Conservation (phyloP, 208 protist genomes). For the Trypanosoma lewisi region DNA sequence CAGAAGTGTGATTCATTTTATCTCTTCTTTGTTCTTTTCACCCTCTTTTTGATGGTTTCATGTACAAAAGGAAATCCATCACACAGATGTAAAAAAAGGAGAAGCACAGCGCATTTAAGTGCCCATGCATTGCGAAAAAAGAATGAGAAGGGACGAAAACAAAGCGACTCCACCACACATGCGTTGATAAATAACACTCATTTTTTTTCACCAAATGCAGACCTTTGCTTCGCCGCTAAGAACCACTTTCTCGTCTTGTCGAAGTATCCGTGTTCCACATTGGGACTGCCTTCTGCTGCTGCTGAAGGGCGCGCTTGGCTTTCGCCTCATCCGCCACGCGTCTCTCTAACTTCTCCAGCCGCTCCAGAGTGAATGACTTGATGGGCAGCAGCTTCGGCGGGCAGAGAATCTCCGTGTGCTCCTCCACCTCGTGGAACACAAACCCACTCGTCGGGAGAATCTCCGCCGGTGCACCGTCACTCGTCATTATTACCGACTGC, state of each 20-base stretch:
- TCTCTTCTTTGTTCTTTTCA: no score
- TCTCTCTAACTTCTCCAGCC: slow-evolving; percentile 91
- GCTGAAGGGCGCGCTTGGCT: slow-evolving; percentile 35
- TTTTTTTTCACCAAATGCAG: neutral
- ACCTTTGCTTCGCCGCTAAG: no score
- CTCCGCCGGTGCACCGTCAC: slow-evolving; percentile 28
- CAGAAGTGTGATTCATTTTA: no score
- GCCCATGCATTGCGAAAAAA: slow-evolving; percentile 8
- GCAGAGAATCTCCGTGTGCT: slow-evolving; percentile 87
- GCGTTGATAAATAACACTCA: no score
- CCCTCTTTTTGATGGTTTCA: no score
- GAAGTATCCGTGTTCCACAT: slow-evolving; percentile 30
- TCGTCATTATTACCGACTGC: neutral
- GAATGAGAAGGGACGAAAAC: neutral
- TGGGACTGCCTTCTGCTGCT: slow-evolving; percentile 25
- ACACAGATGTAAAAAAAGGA: slow-evolving; percentile 4
- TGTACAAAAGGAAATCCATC: neutral
- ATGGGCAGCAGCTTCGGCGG: slow-evolving; percentile 96
- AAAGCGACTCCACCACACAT: neutral
- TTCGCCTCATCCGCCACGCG: slow-evolving; percentile 51
- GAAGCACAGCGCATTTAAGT: slow-evolving; percentile 3
- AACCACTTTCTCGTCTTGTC: neutral
- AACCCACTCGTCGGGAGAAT: slow-evolving; percentile 81
- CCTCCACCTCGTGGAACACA: slow-evolving; percentile 72
- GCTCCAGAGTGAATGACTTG: slow-evolving; percentile 94